phyloP scores from a whole-genome alignment of 2,329 filamentous ascomycete genomes.

The Eutypa lata region DNA sequence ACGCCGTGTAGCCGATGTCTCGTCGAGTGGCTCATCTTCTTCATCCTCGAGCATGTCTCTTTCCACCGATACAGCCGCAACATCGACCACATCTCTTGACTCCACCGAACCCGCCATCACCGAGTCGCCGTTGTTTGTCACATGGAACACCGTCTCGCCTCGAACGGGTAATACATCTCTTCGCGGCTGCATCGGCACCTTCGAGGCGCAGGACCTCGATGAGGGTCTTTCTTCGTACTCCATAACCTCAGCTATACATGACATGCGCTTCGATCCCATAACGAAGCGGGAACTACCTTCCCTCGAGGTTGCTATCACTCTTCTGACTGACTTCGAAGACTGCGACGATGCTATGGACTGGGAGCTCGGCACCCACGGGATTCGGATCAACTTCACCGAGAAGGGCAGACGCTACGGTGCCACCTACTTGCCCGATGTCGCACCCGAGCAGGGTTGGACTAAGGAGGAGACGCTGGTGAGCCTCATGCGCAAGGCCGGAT shows the following conservation, averaged over 20 bases:
- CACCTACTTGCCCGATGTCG: slow-evolving; percentile 91
- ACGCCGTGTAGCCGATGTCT: slow-evolving; percentile 20
- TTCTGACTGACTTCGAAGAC: slow-evolving; percentile 82
- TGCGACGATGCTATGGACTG: slow-evolving; percentile 75
- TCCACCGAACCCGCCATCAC: slow-evolving; percentile 28
- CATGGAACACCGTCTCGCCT: slow-evolving; percentile 77
- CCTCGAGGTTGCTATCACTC: slow-evolving; percentile 68
- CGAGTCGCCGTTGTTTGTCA: slow-evolving; percentile 82
- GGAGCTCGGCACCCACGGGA: slow-evolving; percentile 80
- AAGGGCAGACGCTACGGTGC: slow-evolving; percentile 72
- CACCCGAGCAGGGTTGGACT: slow-evolving; percentile 88
- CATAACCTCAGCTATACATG: slow-evolving; percentile 69
- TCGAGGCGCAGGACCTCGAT: slow-evolving; percentile 71
- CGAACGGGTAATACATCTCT: slow-evolving; percentile 60
- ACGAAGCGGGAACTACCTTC: slow-evolving; percentile 49
- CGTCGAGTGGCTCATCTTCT: slow-evolving; percentile 24
- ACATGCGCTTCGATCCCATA: slow-evolving; percentile 61
- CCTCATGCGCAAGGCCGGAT: slow-evolving; percentile 92
- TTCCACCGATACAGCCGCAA: slow-evolving; percentile 39
- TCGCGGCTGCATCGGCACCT: slow-evolving; percentile 95
- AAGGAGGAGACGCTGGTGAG: slow-evolving; percentile 89
- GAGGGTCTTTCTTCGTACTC: slow-evolving; percentile 76
- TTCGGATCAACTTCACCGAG: slow-evolving; percentile 81
- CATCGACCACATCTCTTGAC: slow-evolving; percentile 40
- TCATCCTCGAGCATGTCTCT: slow-evolving; percentile 34